These are phyloP conservation scores for Neurospora discreta DNA, from an alignment of 495 filamentous ascomycete species.

Conservation along the genomic window DNA sequence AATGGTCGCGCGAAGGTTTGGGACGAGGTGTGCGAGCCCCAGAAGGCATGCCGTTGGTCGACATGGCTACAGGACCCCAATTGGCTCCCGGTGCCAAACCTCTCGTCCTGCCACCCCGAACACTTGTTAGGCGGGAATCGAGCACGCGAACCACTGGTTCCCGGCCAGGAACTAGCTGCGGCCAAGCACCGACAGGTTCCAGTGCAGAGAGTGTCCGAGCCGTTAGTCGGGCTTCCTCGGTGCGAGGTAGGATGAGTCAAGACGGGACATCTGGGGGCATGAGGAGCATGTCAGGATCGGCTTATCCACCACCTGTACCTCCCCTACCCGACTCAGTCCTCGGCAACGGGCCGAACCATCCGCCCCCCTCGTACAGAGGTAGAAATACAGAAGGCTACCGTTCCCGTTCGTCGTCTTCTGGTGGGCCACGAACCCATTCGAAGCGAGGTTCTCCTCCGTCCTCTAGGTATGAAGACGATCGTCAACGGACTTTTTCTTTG, in stretches of 20 bases:
- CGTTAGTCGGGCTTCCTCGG: background rate
- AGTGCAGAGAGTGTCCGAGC: background rate
- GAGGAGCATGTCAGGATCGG: background rate
- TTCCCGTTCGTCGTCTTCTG: background rate
- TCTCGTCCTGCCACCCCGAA: background rate
- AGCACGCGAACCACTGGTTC: background rate
- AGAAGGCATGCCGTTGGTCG: conserved; percentile 49
- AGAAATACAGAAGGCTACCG: background rate
- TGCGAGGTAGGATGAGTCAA: background rate
- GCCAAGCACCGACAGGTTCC: background rate
- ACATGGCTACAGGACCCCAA: conserved; percentile 27
- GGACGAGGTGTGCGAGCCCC: conserved; percentile 59
- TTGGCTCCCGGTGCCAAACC: background rate
- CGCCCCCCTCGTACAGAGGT: background rate
- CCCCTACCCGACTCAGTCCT: background rate
- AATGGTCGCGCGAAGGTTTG: conserved; percentile 46
- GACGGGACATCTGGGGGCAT: background rate
- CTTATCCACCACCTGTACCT: background rate
- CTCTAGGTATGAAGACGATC: background rate
- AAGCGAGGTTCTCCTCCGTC: background rate
- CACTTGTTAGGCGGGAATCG: background rate
- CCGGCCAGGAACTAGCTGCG: background rate
- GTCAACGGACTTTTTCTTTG: background rate
- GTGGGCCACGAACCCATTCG: background rate
- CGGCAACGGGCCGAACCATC: background rate